A percentile compares a stretch with the other conserved stretches of the same genome.
These are phyloP conservation scores for Ganoderma multipileum DNA, from an alignment of 1,284 basidiomycete genomes.

Conservation along the genomic window DNA sequence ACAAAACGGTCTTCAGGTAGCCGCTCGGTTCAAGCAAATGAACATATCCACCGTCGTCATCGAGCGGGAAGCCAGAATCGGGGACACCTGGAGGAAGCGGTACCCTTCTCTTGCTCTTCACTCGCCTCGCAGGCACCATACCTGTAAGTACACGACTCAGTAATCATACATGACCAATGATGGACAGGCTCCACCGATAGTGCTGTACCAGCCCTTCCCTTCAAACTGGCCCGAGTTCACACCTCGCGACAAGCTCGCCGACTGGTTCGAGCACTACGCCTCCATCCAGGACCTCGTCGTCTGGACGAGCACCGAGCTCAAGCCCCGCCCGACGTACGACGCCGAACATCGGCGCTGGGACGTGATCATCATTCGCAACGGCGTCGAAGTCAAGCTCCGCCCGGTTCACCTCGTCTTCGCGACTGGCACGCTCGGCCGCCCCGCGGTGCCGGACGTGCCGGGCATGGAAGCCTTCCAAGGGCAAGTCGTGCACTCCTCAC, in stretches of 20 bases:
- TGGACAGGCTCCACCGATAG: slow-evolving; percentile 32
- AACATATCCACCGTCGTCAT: slow-evolving; percentile 55
- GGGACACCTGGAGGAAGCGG: slow-evolving; percentile 61
- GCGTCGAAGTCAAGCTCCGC: slow-evolving; percentile 49
- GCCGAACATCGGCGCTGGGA: slow-evolving; percentile 52
- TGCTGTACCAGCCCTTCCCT: slow-evolving; percentile 45
- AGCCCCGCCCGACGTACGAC: slow-evolving; percentile 44
- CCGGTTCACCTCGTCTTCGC: slow-evolving; percentile 67
- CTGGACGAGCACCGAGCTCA: slow-evolving; percentile 62
- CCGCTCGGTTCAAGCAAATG: slow-evolving; percentile 58
- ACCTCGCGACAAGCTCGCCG: slow-evolving; percentile 52
- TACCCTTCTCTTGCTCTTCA: slow-evolving; percentile 58
- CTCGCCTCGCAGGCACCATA: slow-evolving; percentile 45
- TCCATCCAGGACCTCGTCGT: slow-evolving; percentile 65
- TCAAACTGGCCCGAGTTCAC: slow-evolving; percentile 39
- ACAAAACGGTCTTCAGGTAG: slow-evolving; percentile 58
- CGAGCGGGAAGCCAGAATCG: slow-evolving; percentile 52
- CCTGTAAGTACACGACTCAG: slow-evolving; percentile 34
- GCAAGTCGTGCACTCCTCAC: slow-evolving; percentile 50
- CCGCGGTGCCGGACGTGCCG: slow-evolving; percentile 53
- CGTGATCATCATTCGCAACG: slow-evolving; percentile 52
- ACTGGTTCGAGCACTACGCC: slow-evolving; percentile 72
- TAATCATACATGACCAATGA: background rate
- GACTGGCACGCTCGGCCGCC: slow-evolving; percentile 57
- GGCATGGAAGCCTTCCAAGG: slow-evolving; percentile 48